Evolutionary conservation across 1,139 yeast species (phyloP).

Genomic region (Zygosaccharomyces pseudobailii): DNA sequence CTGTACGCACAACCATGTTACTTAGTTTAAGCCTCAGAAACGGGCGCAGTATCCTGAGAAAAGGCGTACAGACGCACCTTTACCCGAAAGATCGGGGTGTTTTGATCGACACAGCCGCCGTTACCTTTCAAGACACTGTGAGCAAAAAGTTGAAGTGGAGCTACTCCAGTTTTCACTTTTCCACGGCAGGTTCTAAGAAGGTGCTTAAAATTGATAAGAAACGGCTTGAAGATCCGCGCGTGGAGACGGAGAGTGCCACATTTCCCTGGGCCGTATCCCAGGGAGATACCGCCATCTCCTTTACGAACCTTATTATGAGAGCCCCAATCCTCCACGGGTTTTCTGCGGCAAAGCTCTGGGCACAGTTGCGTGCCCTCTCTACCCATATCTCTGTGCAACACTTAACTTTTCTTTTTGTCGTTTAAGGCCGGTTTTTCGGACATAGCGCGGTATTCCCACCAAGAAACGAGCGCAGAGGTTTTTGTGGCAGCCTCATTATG

Average conservation of each 20-base stretch:
- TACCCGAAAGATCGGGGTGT: not conserved
- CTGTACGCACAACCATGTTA: not conserved
- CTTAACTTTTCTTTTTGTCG: not conserved
- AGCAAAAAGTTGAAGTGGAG: not conserved
- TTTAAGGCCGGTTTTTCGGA: too few species aligned
- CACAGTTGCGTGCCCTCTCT: not conserved
- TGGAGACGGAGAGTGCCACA: not conserved
- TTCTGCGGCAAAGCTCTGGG: not conserved
- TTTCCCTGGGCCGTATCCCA: not conserved
- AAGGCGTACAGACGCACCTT: not conserved
- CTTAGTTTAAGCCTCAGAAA: not conserved
- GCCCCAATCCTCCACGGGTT: not conserved
- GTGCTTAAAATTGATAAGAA: not conserved
- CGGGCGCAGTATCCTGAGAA: not conserved
- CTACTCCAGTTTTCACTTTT: not conserved
- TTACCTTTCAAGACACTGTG: not conserved
- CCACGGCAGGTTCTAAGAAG: not conserved
- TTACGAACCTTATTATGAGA: not conserved
- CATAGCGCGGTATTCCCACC: not conserved
- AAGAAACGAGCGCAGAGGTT: not conserved
- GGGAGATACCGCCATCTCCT: not conserved
- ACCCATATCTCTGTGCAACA: not conserved
- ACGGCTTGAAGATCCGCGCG: not conserved
- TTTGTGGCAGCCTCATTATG: not conserved
- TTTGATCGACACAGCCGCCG: slow-evolving; percentile 6